Base-by-base conservation (phyloP, 2,329 filamentous ascomycete species). In the Colletotrichum acutatum region DNA sequence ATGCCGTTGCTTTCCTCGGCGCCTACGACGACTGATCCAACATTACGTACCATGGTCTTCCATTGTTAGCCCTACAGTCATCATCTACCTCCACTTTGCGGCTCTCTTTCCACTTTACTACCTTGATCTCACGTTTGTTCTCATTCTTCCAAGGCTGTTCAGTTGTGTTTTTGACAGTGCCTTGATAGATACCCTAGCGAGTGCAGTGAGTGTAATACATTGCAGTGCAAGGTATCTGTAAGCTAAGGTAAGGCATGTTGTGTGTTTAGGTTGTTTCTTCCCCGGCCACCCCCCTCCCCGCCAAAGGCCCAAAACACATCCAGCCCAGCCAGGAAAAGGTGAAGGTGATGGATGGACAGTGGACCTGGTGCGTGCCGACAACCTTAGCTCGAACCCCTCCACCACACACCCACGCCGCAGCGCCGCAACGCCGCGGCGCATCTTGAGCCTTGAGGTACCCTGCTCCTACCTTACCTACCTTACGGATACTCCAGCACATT, bases 1-100 rank as follows among this genome's bases (percentile, higher is more conserved):
- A 72, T 72, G 70, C 42, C 60, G 24, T 59, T 56, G 66, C 57
- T 28, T 28, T 54, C 26, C 70, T 70, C 70, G 70, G 70, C 70
- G 60, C 46, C 60, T 56, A 60, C 70, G 60, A 65, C 28, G 28
- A 60, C 56, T 64, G 60, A 60, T 22, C 66, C 66, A 65, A 26
- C 32, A 65, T 72, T 72, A 70, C 70, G 60, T 72, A 72, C n/a
- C n/a, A n/a, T n/a, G n/a, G 60, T 28, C 59, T 19, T n/a, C n/a
- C n/a, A n/a, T n/a, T 72, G 70, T 68, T 70, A 70, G 60, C 11
- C 56, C 26, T 24, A 26, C 49, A 16, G 34, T 16, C 54, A 37
- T 56, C 54, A 60, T 56, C 24, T 72, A 65, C 70, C 66, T 72
- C 49, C 52, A 56, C 49, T 42, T 42, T 34, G 24, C 19, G 32